Evolutionary conservation across 805 yeast species (phyloP), one percentile per base, ranked within the genome.

Genomic region (Ogataea zsoltii): DNA sequence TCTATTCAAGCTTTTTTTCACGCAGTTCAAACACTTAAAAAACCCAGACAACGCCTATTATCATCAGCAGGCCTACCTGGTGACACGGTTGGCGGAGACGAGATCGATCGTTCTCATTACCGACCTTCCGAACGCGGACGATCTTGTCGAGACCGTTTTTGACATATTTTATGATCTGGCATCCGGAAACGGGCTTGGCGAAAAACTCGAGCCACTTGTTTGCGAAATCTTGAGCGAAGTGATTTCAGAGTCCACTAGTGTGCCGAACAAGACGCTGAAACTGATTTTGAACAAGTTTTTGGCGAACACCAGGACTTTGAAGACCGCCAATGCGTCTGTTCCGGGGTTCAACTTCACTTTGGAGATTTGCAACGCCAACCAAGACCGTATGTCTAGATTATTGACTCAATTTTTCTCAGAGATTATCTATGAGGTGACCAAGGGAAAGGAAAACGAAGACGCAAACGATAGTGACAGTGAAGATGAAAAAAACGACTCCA

Each of bases 361-460:
- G 30, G 70, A 77, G 12, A 74, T 90, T 2, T 88, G 96, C 59
- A 82, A 79, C 46, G 69, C 79, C 1, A 86, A 87, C 54, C 63
- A 81, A 1, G 95, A 86, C 50, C 73, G 89, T 49, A 73, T 90
- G 75, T 79, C 92, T 13, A 76, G 96, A 51, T 80, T 80, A 49
- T 70, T 88, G 28, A 85, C 95, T 2, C 90, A 83, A 59, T 84
- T 83, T 54, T 86, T 88, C 51, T 83, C 96, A 0, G 96, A 89
- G 56, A 72, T 81, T 48, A 61, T 89, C 9, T 82, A 82, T 56
- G 85, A 80, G 32, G 71, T 73, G 13, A 61, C 62, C 7, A 54
- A 52, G 15, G 49, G 53, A 12, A 48, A 48, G 33, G 56, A 52
- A 21, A 54, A 50, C 56, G 62, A 59, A 18, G 34, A 52, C 14